Conservation (phyloP, 345 rosid species). For the Draba incana region DNA sequence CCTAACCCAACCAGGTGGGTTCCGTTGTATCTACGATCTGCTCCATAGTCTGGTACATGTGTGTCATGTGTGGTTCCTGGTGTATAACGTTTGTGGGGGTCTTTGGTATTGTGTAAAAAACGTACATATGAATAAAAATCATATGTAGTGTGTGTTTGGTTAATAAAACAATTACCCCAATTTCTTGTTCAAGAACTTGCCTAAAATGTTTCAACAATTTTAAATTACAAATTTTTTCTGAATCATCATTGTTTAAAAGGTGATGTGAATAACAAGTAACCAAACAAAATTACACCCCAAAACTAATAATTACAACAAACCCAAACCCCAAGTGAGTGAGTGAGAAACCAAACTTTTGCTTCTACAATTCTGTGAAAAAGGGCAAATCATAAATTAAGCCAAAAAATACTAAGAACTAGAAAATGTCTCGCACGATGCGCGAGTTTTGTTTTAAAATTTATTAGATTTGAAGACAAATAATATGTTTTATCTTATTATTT, state of each 20-base stretch:
- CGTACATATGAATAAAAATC: conserved; percentile 27
- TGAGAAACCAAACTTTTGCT: conserved; percentile 29
- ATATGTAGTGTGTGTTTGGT: neutral
- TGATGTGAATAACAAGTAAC: too few species aligned
- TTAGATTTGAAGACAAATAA: too few species aligned
- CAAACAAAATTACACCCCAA: neutral
- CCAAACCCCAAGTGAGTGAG: conserved; percentile 23
- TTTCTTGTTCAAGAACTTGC: conserved; percentile 5
- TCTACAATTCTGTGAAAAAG: conserved; percentile 21
- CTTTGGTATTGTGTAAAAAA: neutral
- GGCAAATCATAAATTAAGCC: neutral
- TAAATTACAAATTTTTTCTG: too few species aligned
- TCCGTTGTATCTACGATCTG: conserved; percentile 59
- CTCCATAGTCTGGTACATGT: conserved; percentile 38
- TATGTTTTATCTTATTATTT: too few species aligned
- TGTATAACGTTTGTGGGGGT: neutral
- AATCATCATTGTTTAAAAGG: too few species aligned
- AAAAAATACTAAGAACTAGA: conserved; percentile 4
- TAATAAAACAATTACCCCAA: neutral
- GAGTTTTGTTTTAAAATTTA: too few species aligned
- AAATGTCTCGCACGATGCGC: too few species aligned
- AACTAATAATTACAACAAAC: too few species aligned
- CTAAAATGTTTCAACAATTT: too few species aligned
- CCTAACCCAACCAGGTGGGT: conserved; percentile 46
- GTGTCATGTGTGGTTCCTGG: conserved; percentile 24